These are phyloP conservation scores for Cladorrhinum sp. DNA, from an alignment of 2,329 filamentous ascomycete genomes.

Conservation along the genomic window DNA sequence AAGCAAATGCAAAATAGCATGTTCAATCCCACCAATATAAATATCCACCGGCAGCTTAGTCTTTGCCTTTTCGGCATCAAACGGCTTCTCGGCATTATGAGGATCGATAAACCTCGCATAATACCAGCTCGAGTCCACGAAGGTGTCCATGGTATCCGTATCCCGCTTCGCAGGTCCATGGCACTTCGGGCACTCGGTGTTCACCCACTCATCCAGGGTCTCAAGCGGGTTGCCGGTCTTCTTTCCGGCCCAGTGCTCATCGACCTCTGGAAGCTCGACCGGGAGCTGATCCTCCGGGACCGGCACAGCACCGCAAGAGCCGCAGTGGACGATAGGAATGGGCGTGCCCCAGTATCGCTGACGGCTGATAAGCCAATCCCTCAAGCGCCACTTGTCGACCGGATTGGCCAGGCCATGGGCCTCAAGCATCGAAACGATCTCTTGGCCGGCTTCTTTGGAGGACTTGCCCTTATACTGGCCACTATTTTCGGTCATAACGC, in stretches of 20 bases:
- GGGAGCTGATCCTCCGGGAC: slow-evolving; percentile 75
- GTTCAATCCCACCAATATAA: slow-evolving; percentile 88
- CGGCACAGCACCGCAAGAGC: slow-evolving; percentile 71
- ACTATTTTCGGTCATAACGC: slow-evolving; percentile 64
- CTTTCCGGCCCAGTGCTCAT: slow-evolving; percentile 64
- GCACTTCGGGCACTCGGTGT: slow-evolving; percentile 74
- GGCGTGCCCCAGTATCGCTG: slow-evolving; percentile 90
- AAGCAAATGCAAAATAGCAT: slow-evolving; percentile 84
- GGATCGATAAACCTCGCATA: slow-evolving; percentile 77
- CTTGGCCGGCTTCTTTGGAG: slow-evolving; percentile 59
- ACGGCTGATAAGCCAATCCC: slow-evolving; percentile 90
- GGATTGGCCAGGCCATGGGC: slow-evolving; percentile 55
- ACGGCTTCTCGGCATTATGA: slow-evolving; percentile 57
- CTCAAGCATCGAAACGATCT: slow-evolving; percentile 57
- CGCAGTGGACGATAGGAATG: slow-evolving; percentile 83
- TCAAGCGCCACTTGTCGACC: slow-evolving; percentile 73
- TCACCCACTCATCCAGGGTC: slow-evolving; percentile 67
- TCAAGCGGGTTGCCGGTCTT: slow-evolving; percentile 76
- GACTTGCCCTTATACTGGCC: slow-evolving; percentile 61
- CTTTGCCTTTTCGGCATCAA: slow-evolving; percentile 58
- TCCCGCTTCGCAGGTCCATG: slow-evolving; percentile 69
- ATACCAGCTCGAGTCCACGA: slow-evolving; percentile 95
- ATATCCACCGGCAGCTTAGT: slow-evolving; percentile 70
- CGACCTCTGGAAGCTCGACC: slow-evolving; percentile 68
- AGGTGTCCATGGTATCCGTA: slow-evolving; percentile 95